Base-by-base conservation (phyloP, 257 asterid species). In the Solanum gracilifrons region DNA sequence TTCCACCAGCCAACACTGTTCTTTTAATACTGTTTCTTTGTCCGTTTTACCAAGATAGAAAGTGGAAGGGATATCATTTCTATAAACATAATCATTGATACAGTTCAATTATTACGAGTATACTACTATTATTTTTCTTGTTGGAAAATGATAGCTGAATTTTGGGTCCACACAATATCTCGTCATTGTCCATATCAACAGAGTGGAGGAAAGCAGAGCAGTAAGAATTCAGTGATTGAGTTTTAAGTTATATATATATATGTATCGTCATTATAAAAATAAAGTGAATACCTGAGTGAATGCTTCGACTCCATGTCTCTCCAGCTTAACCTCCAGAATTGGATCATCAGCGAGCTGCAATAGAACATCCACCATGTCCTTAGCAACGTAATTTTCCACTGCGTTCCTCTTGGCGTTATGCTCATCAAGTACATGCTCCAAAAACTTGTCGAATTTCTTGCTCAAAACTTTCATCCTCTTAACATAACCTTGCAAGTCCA, bases 1-100 rank as follows among this genome's bases (percentile, higher is more conserved):
- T 96, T 32, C 99, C 99, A 31, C 98, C 98, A 0, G 98, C 98
- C 0, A 96, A 91, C 76, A 96, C 37, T 58, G 60, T 48, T 48
- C 60, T 48, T 48, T 58, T 58, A 60, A 60, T 23, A 62, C n/a
- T n/a, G 69, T 23, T 62, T 62, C 6, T 62, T 9, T 25, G 15
- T 23, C 83, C 4, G 1, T 36, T 21, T 6, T 75, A n/a, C 83
- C 13, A 23, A 1, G n/a, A 41, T 3, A 77, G 15, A 41, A 41
- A 39, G 35, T 39, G 62, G 13, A 43, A 13, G 4, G 6, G 33
- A 12, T 77, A n/a, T 39, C 84, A 77, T 76, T 76, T 37, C 23
- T n/a, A 20, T n/a, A 0, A 77, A 7, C 36, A 77, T 15, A 13
- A 41, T 25, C 84, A 25, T 2, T 35, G 48, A 31, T 33, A 15